These are phyloP conservation scores for Cenchrus purpureus DNA, from an alignment of 176 grass and related monocot species.

Conservation along the genomic window DNA sequence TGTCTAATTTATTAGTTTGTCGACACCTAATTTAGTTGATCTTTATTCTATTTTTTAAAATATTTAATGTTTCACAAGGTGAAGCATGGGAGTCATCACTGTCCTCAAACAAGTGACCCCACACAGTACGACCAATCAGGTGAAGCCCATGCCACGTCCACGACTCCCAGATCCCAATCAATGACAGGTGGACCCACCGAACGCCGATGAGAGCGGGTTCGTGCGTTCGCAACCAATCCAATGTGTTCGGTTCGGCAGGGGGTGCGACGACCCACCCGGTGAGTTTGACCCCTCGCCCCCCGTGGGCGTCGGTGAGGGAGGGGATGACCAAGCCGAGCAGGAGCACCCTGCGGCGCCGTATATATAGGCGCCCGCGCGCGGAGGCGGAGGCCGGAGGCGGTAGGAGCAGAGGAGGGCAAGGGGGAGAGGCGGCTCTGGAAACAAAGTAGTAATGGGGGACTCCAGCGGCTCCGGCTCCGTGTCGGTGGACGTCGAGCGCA, in stretches of 20 bases:
- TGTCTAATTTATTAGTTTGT: background rate
- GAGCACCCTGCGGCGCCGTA: constrained; percentile 4
- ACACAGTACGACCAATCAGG: background rate
- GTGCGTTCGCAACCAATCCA: constrained; percentile 36
- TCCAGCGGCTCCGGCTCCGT: constrained; percentile 63
- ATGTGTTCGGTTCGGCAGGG: background rate
- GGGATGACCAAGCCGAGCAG: background rate
- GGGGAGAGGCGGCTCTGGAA: background rate
- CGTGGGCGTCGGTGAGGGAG: constrained; percentile 33
- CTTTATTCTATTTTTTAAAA: background rate
- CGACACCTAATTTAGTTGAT: background rate
- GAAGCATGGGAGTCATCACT: background rate
- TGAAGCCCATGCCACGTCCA: background rate
- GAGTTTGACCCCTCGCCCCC: constrained; percentile 35
- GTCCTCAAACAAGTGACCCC: background rate
- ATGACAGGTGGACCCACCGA: background rate
- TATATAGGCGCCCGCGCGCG: constrained; percentile 13
- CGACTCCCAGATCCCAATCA: background rate
- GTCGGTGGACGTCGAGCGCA: constrained; percentile 75
- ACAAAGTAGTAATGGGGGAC: constrained; percentile 55
- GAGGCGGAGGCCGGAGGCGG: background rate
- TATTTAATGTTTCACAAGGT: background rate
- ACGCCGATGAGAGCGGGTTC: background rate
- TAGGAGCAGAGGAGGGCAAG: background rate
- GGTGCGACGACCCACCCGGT: constrained; percentile 41